These are phyloP conservation scores for Domatiomyces globalis DNA, from an alignment of 2,329 filamentous ascomycete species.

Conservation along the genomic window DNA sequence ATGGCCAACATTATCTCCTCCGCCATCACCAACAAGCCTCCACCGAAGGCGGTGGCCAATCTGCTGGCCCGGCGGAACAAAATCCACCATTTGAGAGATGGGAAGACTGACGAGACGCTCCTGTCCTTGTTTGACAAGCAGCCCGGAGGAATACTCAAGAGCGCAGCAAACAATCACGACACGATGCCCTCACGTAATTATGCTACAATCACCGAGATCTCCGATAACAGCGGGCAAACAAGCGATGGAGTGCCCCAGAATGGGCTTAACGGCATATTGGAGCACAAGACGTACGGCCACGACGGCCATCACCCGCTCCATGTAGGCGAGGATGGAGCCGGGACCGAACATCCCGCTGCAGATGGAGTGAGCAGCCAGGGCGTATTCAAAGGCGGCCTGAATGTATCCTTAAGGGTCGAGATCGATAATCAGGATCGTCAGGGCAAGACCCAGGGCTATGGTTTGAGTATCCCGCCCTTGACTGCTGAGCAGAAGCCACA, in stretches of 20 bases:
- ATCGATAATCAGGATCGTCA: slow-evolving; percentile 30
- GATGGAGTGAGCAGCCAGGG: slow-evolving; percentile 28
- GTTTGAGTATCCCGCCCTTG: slow-evolving; percentile 25
- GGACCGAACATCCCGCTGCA: slow-evolving; percentile 64
- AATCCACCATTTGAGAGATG: slow-evolving; percentile 46
- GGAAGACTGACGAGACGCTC: slow-evolving; percentile 49
- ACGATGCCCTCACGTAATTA: slow-evolving; percentile 65
- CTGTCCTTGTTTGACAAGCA: slow-evolving; percentile 49
- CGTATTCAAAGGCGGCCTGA: slow-evolving; percentile 29
- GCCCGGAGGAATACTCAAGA: slow-evolving; percentile 46
- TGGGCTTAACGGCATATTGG: slow-evolving; percentile 11
- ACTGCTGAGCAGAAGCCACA: background rate
- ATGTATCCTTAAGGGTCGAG: slow-evolving; percentile 33
- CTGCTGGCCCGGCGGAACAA: slow-evolving; percentile 49
- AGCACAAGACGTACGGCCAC: slow-evolving; percentile 25
- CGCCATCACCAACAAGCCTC: slow-evolving; percentile 55
- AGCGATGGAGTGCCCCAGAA: slow-evolving; percentile 11
- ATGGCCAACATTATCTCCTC: slow-evolving; percentile 51
- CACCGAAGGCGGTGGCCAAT: slow-evolving; percentile 51
- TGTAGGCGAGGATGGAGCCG: slow-evolving; percentile 61
- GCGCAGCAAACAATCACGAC: slow-evolving; percentile 59
- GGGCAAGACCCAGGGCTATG: slow-evolving; percentile 34
- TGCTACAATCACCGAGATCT: slow-evolving; percentile 46
- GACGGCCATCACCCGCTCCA: slow-evolving; percentile 61
- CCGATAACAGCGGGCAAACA: slow-evolving; percentile 10